Conservation (phyloP, 176 grass and related monocot genomes). For the Secale cereale region DNA sequence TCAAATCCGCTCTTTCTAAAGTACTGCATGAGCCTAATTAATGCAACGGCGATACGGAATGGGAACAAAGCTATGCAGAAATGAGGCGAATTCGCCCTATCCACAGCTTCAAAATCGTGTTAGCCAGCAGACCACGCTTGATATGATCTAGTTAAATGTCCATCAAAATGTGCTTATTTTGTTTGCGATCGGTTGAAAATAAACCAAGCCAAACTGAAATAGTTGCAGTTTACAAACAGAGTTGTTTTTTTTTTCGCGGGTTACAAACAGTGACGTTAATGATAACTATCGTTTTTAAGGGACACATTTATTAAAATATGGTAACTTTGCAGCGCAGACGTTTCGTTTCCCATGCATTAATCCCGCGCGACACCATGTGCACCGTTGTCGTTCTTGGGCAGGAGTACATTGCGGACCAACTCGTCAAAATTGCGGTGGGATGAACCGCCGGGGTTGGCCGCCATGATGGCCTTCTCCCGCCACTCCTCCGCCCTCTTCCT, state of each 20-base stretch:
- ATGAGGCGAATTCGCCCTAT: too few species aligned
- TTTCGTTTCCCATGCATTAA: too few species aligned
- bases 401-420: not conserved
- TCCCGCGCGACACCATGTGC: not conserved
- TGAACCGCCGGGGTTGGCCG: not conserved
- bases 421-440: not conserved
- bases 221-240: not conserved
- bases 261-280: not conserved
- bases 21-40: too few species aligned
- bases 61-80: too few species aligned
- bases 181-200: not conserved
- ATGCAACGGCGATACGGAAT: too few species aligned
- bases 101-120: too few species aligned
- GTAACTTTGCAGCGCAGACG: not conserved
- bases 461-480: not conserved
- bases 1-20: too few species aligned
- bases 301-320: not conserved
- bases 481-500: not conserved
- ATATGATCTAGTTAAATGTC: not conserved
- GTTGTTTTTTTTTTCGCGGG: too few species aligned
- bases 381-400: not conserved
- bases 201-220: not conserved
- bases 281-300: not conserved
- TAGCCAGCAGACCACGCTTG: too few species aligned
- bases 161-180: not conserved